Percentiles rank a stretch among this genome's conserved stretches.
phyloP scores from a whole-genome alignment of 176 grass and related monocot genomes.

The Leersia perrieri region DNA sequence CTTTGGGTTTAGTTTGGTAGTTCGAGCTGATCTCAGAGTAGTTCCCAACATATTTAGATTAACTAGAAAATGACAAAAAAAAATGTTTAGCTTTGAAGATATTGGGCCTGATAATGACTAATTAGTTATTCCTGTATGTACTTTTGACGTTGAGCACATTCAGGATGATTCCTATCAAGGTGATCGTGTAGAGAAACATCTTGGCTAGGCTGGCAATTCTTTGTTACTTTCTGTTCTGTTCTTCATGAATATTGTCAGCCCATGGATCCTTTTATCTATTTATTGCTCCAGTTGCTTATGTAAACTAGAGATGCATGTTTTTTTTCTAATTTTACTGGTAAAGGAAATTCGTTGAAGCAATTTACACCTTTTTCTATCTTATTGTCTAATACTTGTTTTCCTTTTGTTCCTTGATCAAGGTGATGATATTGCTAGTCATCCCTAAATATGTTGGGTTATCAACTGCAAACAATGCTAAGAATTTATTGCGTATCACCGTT shows the following conservation, averaged over 20 bases:
- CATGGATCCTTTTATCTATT: background rate
- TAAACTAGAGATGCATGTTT: background rate
- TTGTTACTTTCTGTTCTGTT: background rate
- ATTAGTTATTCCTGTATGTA: background rate
- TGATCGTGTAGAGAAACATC: background rate
- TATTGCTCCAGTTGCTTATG: background rate
- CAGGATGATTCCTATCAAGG: background rate
- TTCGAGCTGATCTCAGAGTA: background rate
- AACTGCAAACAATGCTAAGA: constrained; percentile 83
- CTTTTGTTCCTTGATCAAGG: constrained; percentile 49
- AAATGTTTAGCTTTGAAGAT: background rate
- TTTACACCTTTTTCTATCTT: background rate
- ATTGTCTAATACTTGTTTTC: background rate
- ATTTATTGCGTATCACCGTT: constrained; percentile 80
- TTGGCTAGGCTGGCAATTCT: background rate
- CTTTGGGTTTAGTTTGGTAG: constrained; percentile 5
- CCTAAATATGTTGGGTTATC: constrained; percentile 81
- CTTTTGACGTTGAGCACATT: background rate
- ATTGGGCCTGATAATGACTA: background rate
- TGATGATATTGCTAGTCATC: constrained; percentile 92
- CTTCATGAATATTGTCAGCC: background rate
- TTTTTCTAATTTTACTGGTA: background rate
- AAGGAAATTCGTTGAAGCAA: constrained; percentile 7
- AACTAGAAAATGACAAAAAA: constrained; percentile 8
- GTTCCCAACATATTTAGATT: background rate